Conservation (phyloP, 2,329 filamentous ascomycete genomes). For the Blumeria hordei region DNA sequence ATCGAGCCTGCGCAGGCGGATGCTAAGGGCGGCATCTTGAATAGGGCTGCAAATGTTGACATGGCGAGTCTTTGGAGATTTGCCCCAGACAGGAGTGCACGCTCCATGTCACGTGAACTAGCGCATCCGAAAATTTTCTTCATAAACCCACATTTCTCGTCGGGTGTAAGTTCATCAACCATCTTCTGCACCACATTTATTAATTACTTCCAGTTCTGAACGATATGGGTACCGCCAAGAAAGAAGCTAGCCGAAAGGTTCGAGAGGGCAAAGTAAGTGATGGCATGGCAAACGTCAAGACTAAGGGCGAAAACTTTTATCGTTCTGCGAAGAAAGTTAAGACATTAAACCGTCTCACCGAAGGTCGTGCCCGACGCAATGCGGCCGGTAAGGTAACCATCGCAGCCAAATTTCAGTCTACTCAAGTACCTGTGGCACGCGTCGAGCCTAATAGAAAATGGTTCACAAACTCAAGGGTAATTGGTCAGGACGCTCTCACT, state of each 20-base stretch:
- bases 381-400: conserved; percentile 63
- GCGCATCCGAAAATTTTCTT: background rate
- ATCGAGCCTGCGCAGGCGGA: background rate
- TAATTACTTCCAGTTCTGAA: conserved; percentile 5
- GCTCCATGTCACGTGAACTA: too few relatives aligned
- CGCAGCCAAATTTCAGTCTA: conserved; percentile 62
- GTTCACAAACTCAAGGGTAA: conserved; percentile 84
- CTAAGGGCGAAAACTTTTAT: conserved; percentile 98
- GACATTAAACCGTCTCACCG: conserved; percentile 72
- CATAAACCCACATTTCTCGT: background rate
- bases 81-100: too few relatives aligned
- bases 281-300: conserved; percentile 76
- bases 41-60: too few relatives aligned
- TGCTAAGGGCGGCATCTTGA: background rate
- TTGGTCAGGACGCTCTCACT: conserved; percentile 67
- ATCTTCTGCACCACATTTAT: conserved; percentile 3
- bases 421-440: conserved; percentile 57
- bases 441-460: conserved; percentile 94
- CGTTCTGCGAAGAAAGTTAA: conserved; percentile 74
- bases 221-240: conserved; percentile 74
- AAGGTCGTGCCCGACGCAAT: conserved; percentile 63
- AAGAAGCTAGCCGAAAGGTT: conserved; percentile 60
- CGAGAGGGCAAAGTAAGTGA: conserved; percentile 67
- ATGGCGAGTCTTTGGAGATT: too few relatives aligned
- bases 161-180: background rate